Percentiles rank a stretch among this genome's conserved stretches.
phyloP scores from a whole-genome alignment of 2,329 filamentous ascomycete species.

The Fusarium sp. region DNA sequence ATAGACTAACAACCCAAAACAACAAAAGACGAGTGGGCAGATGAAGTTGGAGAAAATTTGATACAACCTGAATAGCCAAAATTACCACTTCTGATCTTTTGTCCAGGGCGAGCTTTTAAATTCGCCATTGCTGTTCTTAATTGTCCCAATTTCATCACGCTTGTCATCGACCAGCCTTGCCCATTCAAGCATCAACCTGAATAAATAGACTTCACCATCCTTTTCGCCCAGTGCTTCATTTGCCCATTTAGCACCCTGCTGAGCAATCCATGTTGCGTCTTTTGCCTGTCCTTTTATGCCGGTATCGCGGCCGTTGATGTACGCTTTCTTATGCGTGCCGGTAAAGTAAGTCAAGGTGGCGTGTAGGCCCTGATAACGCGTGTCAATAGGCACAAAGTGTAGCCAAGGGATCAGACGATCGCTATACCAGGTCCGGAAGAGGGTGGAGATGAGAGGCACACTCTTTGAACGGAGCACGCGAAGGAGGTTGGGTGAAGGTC shows the following conservation, averaged over 20 bases:
- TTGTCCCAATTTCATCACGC: constrained; percentile 60
- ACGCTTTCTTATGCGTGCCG: constrained; percentile 62
- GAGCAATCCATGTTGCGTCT: constrained; percentile 74
- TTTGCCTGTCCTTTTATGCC: constrained; percentile 60
- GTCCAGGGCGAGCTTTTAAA: constrained; percentile 51
- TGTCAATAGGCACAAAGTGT: constrained; percentile 83
- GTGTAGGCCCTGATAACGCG: constrained; percentile 79
- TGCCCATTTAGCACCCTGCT: constrained; percentile 74
- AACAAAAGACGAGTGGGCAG: background rate
- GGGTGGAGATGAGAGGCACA: constrained; percentile 76
- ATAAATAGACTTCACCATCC: constrained; percentile 86
- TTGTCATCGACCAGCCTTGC: constrained; percentile 74
- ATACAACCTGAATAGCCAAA: background rate
- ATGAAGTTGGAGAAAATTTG: background rate
- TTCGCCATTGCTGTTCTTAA: constrained; percentile 46
- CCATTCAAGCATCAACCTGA: constrained; percentile 82
- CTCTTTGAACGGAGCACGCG: constrained; percentile 74
- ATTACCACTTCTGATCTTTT: constrained; percentile 41
- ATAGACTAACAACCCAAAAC: background rate
- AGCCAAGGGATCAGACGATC: constrained; percentile 80
- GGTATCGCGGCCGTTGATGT: constrained; percentile 59
- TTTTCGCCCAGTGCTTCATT: constrained; percentile 71
- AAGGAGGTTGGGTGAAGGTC: constrained; percentile 70
- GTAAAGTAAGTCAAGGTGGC: constrained; percentile 80
- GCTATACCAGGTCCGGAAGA: constrained; percentile 85